Conservation (phyloP, 2,329 filamentous ascomycete genomes). For the Diaporthe citrichinensis region DNA sequence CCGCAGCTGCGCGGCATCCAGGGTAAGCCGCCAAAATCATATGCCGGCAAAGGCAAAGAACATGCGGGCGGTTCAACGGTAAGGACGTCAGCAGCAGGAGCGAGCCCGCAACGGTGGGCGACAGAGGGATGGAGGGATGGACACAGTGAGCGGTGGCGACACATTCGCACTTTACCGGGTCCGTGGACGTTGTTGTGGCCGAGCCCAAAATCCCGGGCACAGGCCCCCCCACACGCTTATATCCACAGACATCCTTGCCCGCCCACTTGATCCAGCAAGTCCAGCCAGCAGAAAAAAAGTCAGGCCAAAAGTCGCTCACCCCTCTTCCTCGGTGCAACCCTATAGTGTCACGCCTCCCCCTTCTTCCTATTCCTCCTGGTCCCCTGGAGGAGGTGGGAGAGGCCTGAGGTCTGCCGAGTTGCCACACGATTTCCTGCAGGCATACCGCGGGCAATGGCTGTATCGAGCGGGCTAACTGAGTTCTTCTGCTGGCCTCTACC, state of each 20-base stretch:
- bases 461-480: neutral
- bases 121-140: constrained; percentile 15
- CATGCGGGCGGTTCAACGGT: constrained; percentile 17
- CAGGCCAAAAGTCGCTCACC: constrained; percentile 39
- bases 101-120: constrained; percentile 28
- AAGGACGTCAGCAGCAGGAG: constrained; percentile 12
- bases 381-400: neutral
- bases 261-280: constrained; percentile 36
- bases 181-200: constrained; percentile 38
- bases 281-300: constrained; percentile 38
- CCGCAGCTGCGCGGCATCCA: constrained; percentile 21
- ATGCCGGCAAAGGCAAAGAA: constrained; percentile 14
- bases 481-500: neutral
- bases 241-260: constrained; percentile 26
- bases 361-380: constrained; percentile 22
- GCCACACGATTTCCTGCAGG: constrained; percentile 5
- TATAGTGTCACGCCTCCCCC: constrained; percentile 39
- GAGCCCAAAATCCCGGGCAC: constrained; percentile 36
- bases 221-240: constrained; percentile 30
- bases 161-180: constrained; percentile 33
- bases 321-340: constrained; percentile 42
- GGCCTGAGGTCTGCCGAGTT: constrained; percentile 30
- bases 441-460: constrained; percentile 7
- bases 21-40: constrained; percentile 12
- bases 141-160: constrained; percentile 27